Percentiles rank a stretch among this genome's conserved stretches.
phyloP scores from a whole-genome alignment of 179 eudicot genomes.

The Silene noctiflora region DNA sequence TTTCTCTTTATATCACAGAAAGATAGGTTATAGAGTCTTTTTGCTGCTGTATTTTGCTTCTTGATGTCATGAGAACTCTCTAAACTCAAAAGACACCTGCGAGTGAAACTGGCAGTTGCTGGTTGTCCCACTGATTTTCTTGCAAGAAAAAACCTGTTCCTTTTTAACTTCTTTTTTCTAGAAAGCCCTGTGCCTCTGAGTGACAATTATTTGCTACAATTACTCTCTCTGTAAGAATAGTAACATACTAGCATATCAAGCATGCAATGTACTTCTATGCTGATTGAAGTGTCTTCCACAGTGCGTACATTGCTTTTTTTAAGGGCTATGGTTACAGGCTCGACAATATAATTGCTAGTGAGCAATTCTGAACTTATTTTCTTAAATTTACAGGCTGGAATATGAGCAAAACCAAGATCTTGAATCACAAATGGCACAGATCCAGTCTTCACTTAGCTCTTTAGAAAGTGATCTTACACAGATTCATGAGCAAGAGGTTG shows the following conservation, averaged over 20 bases:
- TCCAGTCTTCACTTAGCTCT: constrained; percentile 59
- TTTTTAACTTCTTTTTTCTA: neutral
- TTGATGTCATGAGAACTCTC: no score
- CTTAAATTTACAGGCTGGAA: constrained; percentile 56
- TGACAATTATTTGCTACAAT: neutral
- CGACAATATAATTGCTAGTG: neutral
- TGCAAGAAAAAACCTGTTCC: neutral
- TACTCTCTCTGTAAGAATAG: constrained; percentile 1
- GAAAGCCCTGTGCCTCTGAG: constrained; percentile 1
- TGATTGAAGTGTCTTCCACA: neutral
- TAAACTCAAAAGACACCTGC: neutral
- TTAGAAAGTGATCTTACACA: constrained; percentile 46
- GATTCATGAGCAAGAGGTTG: constrained; percentile 51
- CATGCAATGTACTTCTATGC: neutral
- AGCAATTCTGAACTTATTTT: neutral
- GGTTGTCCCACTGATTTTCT: neutral
- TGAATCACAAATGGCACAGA: constrained; percentile 69
- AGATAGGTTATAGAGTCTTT: no score
- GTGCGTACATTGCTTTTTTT: neutral
- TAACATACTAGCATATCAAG: constrained; percentile 2
- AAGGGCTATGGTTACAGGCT: constrained; percentile 4
- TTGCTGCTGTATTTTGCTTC: no score
- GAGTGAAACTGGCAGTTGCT: neutral
- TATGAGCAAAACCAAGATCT: constrained; percentile 88
- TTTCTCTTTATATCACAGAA: no score